Evolutionary conservation across 768 basidiomycete species (phyloP).

Genomic region (Lentinula sp.): DNA sequence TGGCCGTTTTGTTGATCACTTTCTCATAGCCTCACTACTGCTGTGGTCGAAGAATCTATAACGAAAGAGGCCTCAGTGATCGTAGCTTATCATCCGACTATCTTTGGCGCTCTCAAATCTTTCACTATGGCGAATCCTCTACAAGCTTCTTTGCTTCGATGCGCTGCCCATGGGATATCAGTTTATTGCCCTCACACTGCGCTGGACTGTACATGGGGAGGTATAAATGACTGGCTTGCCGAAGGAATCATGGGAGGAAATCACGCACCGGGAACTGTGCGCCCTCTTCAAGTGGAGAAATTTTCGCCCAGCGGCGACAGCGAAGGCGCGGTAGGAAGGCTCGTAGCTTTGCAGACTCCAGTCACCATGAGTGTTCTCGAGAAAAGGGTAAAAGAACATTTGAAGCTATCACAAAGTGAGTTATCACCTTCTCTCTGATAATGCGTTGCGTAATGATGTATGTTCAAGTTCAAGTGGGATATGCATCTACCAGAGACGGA

Average conservation of each 20-base stretch:
- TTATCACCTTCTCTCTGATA: constrained; percentile 10
- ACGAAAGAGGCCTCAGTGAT: constrained; percentile 57
- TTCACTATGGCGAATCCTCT: constrained; percentile 75
- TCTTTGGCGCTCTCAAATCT: constrained; percentile 71
- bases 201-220: constrained; percentile 77
- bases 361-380: constrained; percentile 57
- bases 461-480: constrained; percentile 61
- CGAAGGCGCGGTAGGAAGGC: constrained; percentile 62
- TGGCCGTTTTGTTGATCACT: constrained; percentile 9
- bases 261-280: constrained; percentile 21
- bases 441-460: constrained; percentile 5
- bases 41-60: constrained; percentile 67
- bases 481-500: constrained; percentile 24
- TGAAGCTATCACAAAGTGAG: constrained; percentile 57
- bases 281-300: constrained; percentile 34
- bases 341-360: constrained; percentile 56
- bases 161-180: constrained; percentile 78
- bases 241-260: constrained; percentile 36
- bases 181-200: constrained; percentile 88
- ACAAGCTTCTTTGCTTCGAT: constrained; percentile 73
- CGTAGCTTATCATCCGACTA: constrained; percentile 80
- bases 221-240: constrained; percentile 90
- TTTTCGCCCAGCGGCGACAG: constrained; percentile 26
- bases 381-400: constrained; percentile 60
- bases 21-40: constrained; percentile 56